Evolutionary conservation across 176 grass and related monocot genomes (phyloP).

Genomic region (Neostapfia colusana): DNA sequence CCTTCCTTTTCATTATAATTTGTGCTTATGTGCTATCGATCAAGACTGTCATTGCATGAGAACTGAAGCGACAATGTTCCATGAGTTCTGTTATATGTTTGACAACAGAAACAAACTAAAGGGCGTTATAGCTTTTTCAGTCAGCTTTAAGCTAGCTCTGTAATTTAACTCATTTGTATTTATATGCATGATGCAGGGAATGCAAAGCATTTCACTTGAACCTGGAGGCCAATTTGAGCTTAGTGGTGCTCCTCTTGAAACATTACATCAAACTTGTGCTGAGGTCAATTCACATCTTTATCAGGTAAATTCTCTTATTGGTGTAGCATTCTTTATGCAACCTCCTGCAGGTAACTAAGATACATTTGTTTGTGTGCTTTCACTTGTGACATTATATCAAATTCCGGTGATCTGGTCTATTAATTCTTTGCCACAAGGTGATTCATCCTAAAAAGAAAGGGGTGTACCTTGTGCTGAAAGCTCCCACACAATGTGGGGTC

Average conservation of each 20-base stretch:
- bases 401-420: neutral
- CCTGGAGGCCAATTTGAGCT: slow-evolving; percentile 98
- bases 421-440: slow-evolving; percentile 17
- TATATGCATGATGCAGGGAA: slow-evolving; percentile 51
- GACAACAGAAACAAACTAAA: neutral
- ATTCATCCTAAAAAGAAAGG: neutral
- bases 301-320: slow-evolving; percentile 56
- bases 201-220: slow-evolving; percentile 93
- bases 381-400: neutral
- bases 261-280: slow-evolving; percentile 95
- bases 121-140: neutral
- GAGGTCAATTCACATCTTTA: slow-evolving; percentile 99
- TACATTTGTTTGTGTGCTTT: neutral
- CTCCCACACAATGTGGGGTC: too few relatives aligned
- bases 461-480: too few relatives aligned
- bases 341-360: neutral
- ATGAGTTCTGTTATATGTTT: neutral
- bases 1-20: neutral
- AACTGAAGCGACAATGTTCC: neutral
- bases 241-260: slow-evolving; percentile 92
- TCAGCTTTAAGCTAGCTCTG: neutral
- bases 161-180: slow-evolving; percentile 4
- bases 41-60: neutral
- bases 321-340: neutral
- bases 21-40: neutral